Evolutionary conservation across 192 early-diverging fungal species (phyloP), one percentile per base, ranked within the genome.

Genomic region (Umbelopsis sp.): DNA sequence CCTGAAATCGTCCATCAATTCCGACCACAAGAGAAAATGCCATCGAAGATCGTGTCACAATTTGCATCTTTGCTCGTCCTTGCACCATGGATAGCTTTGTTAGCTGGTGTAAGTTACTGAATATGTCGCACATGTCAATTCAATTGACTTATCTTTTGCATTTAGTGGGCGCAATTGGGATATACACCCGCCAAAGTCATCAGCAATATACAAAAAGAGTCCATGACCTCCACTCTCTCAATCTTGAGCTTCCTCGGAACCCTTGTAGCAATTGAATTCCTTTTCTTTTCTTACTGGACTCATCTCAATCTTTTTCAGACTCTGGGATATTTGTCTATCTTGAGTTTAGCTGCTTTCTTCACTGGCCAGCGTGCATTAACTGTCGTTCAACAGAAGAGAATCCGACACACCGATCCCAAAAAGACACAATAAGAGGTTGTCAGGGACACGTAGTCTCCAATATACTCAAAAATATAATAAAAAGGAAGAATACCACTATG

Each of bases 1-100:
- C 81, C 81, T 29, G 85, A 86, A 56, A 86, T 86, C 45, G 70
- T 82, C 67, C 85, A 86, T 44, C 75, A 80, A 29, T 86, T 86
- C 74, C 79, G 85, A 38, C 50, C 78, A 66, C 79, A 75, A 47
- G 79, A 82, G 41, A 84, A 79, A 44, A 70, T 85, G 79, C 83
- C 83, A 56, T 69, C 81, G 44, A 56, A 47, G n/a, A 71, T 69
- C 45, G 72, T 86, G 45, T 84, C 82, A 2, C 69, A 75, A 14
- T 22, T 77, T 4, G 82, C 82, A 65, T 71, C 79, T 4, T 25
- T 82, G 25, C 31, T 84, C 7, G 73, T 78, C 31, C 75, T 86
- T 38, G 34, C 81, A 9, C 85, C 85, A 24, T 82, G 83, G 70
- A 54, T 79, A 14, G 71, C 75, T 20, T 72, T 86, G 51, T 25